phyloP scores from a whole-genome alignment of 2,329 filamentous ascomycete species.

The Talaromyces sp. region DNA sequence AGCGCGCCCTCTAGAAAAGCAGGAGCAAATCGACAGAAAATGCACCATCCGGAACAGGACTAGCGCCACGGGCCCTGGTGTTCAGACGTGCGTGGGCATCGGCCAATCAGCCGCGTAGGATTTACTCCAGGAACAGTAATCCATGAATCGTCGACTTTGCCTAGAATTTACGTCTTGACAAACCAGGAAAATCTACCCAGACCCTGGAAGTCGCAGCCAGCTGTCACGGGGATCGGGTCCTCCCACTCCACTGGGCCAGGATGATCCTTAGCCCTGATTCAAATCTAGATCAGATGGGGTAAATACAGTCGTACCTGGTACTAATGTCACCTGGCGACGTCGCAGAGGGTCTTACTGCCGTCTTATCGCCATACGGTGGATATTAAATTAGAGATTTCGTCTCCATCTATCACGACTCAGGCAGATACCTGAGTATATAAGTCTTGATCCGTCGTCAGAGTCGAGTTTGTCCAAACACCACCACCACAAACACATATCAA shows the following conservation, averaged over 20 bases:
- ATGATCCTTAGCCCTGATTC: background rate
- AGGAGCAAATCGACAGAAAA: background rate
- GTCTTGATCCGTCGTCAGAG: background rate
- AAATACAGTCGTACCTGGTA: background rate
- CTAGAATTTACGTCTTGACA: background rate
- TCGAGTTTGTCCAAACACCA: background rate
- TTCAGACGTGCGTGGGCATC: background rate
- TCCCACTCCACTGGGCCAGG: conserved; percentile 3
- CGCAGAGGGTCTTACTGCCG: background rate
- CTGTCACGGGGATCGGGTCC: background rate
- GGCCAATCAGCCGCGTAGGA: background rate
- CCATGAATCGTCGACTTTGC: conserved; percentile 8
- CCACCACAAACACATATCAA: background rate
- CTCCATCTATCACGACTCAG: background rate
- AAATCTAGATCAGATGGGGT: conserved; percentile 9
- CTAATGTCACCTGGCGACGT: background rate
- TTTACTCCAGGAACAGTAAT: background rate
- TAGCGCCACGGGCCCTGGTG: background rate
- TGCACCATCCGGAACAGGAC: background rate
- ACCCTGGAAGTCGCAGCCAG: background rate
- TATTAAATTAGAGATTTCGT: background rate
- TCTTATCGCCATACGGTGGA: background rate
- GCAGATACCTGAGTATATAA: background rate
- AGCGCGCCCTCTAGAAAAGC: background rate
- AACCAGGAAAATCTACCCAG: background rate